phyloP scores from a whole-genome alignment of 176 grass and related monocot species.

The Panicum miliaceum region DNA sequence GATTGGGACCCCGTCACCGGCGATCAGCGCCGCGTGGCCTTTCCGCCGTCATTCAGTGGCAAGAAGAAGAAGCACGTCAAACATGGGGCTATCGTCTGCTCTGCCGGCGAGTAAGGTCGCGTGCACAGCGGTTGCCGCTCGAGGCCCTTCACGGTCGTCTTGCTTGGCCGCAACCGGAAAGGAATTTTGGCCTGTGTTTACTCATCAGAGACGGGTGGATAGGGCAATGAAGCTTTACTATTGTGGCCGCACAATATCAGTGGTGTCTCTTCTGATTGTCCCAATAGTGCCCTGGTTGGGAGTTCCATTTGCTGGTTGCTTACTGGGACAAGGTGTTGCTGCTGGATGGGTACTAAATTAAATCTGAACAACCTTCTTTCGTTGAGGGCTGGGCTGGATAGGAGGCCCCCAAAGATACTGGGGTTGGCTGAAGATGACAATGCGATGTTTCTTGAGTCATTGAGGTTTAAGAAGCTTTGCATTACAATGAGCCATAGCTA shows the following conservation, averaged over 20 bases:
- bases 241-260: too few species aligned
- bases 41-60: neutral
- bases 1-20: constrained; percentile 21
- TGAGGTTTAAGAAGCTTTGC: neutral
- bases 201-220: neutral
- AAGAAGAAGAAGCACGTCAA: neutral
- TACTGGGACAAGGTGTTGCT: neutral
- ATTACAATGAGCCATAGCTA: too few species aligned
- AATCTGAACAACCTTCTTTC: neutral
- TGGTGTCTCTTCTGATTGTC: neutral
- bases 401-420: neutral
- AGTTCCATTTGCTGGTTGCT: constrained; percentile 3
- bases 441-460: neutral
- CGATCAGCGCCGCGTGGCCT: neutral
- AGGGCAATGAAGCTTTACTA: neutral
- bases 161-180: neutral
- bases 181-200: neutral
- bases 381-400: neutral
- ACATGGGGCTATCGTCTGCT: neutral
- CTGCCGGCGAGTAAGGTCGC: neutral
- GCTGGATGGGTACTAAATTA: neutral
- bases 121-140: neutral
- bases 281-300: neutral
- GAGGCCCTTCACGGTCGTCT: neutral
- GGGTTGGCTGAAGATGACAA: neutral